Evolutionary conservation across 768 basidiomycete genomes (phyloP).

Genomic region (Mycena epipterygia): DNA sequence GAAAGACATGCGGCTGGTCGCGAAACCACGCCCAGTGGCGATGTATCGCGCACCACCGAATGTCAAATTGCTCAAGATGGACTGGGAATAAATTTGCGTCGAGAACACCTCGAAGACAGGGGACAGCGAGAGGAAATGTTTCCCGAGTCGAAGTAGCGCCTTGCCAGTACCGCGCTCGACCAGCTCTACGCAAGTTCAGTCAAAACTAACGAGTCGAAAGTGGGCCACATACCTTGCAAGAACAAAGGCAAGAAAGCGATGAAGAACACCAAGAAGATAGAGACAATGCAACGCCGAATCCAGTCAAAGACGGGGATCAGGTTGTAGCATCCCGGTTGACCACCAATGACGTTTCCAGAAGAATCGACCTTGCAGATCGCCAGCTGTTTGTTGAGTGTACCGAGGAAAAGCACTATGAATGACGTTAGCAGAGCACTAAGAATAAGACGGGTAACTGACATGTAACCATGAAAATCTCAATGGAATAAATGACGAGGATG

Average conservation of each 20-base stretch:
- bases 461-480: slow-evolving; percentile 97
- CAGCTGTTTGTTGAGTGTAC: slow-evolving; percentile 95
- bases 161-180: slow-evolving; percentile 97
- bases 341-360: slow-evolving; percentile 81
- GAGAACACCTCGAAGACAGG: slow-evolving; percentile 99
- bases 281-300: slow-evolving; percentile 96
- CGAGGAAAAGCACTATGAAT: slow-evolving; percentile 86
- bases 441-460: slow-evolving; percentile 61
- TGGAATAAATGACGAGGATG: slow-evolving; percentile 97
- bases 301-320: slow-evolving; percentile 97
- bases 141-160: slow-evolving; percentile 92
- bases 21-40: slow-evolving; percentile 98
- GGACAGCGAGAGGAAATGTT: slow-evolving; percentile 97
- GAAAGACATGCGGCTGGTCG: slow-evolving; percentile 96
- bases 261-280: slow-evolving; percentile 99
- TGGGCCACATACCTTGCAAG: slow-evolving; percentile 79
- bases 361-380: slow-evolving; percentile 90
- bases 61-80: slow-evolving; percentile 95
- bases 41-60: slow-evolving; percentile 99
- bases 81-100: slow-evolving; percentile 97
- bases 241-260: slow-evolving; percentile 97
- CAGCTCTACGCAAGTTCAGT: slow-evolving; percentile 70
- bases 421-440: slow-evolving; percentile 23
- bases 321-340: slow-evolving; percentile 96
- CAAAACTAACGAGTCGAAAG: background rate